Evolutionary conservation across 768 basidiomycete genomes (phyloP).

Genomic region (Leccinum incarnatum): DNA sequence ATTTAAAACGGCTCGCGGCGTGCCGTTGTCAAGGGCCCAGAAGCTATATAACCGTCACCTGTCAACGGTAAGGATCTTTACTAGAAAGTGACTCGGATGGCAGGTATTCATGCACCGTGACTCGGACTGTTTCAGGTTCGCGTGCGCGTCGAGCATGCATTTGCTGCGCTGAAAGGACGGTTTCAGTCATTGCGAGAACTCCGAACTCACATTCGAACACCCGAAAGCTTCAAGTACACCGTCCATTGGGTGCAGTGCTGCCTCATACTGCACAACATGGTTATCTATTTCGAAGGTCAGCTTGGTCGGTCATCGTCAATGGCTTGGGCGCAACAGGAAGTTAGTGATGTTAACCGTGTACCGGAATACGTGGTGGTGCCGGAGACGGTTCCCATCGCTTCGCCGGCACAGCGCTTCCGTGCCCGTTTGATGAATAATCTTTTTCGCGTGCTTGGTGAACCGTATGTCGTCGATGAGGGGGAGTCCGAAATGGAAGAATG

Average conservation of each 20-base stretch:
- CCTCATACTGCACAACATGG: conserved; percentile 1
- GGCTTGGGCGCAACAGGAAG: no score
- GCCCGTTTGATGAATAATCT: no score
- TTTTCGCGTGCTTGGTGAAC: no score
- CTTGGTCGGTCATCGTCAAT: no score
- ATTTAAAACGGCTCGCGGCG: background rate
- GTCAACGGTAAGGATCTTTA: background rate
- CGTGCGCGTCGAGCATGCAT: background rate
- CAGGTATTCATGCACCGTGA: background rate
- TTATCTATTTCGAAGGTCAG: background rate
- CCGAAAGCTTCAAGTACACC: background rate
- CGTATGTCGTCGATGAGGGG: no score
- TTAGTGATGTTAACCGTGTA: no score
- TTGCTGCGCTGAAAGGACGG: background rate
- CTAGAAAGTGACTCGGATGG: no score
- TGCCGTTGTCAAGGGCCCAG: background rate
- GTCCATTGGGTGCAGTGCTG: conserved; percentile 1
- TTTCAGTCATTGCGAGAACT: background rate
- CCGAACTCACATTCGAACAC: background rate
- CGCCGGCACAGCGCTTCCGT: no score
- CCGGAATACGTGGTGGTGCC: no score
- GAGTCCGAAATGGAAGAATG: no score
- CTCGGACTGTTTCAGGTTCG: background rate
- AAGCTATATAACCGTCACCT: background rate
- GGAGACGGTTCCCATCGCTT: no score